These are phyloP conservation scores for Scopulariopsis brevicaulis DNA, from an alignment of 2,329 filamentous ascomycete genomes.

Conservation along the genomic window DNA sequence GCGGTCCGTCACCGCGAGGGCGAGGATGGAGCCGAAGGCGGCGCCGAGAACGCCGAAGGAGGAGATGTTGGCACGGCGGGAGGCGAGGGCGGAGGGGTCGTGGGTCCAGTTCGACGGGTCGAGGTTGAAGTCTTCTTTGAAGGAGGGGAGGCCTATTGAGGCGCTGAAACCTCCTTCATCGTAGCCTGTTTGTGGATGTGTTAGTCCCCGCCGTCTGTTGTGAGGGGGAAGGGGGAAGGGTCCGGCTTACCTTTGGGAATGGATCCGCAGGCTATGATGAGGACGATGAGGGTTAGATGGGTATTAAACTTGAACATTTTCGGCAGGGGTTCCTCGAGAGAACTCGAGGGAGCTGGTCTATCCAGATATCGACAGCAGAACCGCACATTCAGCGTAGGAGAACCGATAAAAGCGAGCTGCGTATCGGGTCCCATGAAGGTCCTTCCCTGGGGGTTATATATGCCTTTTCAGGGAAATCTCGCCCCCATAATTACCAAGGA, in stretches of 20 bases:
- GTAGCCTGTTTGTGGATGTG: not conserved
- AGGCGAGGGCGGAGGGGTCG: not conserved
- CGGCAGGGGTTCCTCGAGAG: not conserved
- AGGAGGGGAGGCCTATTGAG: not conserved
- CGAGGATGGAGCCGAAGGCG: not conserved
- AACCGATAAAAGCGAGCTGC: no score
- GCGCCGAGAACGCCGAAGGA: not conserved
- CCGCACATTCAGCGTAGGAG: no score
- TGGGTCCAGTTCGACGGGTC: not conserved
- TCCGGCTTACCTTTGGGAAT: not conserved
- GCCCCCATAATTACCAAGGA: no score
- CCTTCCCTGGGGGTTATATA: no score
- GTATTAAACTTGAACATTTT: not conserved
- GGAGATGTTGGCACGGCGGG: not conserved
- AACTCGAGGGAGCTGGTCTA: not conserved
- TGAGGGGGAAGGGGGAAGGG: not conserved
- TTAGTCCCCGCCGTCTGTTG: not conserved
- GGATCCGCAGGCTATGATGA: not conserved
- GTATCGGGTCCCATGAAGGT: no score
- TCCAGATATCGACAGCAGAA: no score
- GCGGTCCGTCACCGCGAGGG: not conserved
- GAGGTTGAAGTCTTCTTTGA: not conserved
- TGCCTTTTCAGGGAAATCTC: no score
- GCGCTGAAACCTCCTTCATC: not conserved
- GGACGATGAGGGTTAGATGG: not conserved